Evolutionary conservation across 1,139 yeast genomes (phyloP).

Genomic region (Debaryomyces robertsiae): DNA sequence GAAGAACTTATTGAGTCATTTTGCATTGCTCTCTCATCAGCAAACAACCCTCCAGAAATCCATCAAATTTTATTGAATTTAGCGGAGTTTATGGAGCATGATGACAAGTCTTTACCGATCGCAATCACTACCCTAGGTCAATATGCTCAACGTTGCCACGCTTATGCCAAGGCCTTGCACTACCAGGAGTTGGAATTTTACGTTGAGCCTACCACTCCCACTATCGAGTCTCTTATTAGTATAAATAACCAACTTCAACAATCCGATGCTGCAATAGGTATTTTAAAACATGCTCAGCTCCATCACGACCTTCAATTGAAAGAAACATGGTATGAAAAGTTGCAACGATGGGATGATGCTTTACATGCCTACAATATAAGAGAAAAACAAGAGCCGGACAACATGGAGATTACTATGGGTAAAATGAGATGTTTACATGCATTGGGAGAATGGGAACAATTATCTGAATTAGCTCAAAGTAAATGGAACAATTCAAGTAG

Average conservation of each 20-base stretch:
- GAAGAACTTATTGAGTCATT: slow-evolving; percentile 86
- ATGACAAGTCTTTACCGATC: slow-evolving; percentile 90
- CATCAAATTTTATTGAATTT: slow-evolving; percentile 85
- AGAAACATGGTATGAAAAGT: slow-evolving; percentile 96
- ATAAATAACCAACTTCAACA: slow-evolving; percentile 95
- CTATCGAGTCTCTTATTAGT: slow-evolving; percentile 88
- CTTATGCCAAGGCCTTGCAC: slow-evolving; percentile 95
- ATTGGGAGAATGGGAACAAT: slow-evolving; percentile 95
- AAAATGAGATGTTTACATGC: slow-evolving; percentile 98
- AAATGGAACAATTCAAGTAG: slow-evolving; percentile 78
- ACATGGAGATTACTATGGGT: slow-evolving; percentile 89
- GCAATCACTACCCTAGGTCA: slow-evolving; percentile 87
- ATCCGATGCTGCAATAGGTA: slow-evolving; percentile 97
- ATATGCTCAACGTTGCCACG: slow-evolving; percentile 94
- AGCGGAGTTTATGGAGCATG: slow-evolving; percentile 98
- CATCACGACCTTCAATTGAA: slow-evolving; percentile 90
- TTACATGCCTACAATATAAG: slow-evolving; percentile 82
- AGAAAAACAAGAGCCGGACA: slow-evolving; percentile 56
- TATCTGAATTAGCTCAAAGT: slow-evolving; percentile 81
- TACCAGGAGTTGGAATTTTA: slow-evolving; percentile 94
- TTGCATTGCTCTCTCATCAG: slow-evolving; percentile 84
- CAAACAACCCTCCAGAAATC: slow-evolving; percentile 94
- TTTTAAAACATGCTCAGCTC: slow-evolving; percentile 90
- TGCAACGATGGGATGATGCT: slow-evolving; percentile 99
- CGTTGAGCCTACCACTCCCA: slow-evolving; percentile 89